These are phyloP conservation scores for Coemansia sp. DNA, from an alignment of 192 early-diverging fungal genomes.

Conservation along the genomic window DNA sequence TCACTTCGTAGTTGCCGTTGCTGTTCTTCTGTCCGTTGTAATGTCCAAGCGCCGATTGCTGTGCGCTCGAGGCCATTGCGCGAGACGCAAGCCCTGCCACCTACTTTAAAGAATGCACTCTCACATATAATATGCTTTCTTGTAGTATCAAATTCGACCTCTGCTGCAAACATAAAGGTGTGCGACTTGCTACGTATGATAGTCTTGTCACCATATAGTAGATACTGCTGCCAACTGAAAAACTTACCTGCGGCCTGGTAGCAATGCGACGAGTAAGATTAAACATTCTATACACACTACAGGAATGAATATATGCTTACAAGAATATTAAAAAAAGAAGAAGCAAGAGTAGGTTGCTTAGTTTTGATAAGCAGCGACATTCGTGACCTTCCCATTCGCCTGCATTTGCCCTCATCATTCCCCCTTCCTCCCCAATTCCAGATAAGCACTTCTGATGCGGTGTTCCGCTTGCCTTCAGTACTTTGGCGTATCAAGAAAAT, in stretches of 20 bases:
- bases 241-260: conserved; percentile 27
- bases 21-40: conserved; percentile 46
- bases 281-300: conserved; percentile 24
- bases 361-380: neutral
- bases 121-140: neutral
- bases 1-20: conserved; percentile 83
- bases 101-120: conserved; percentile 3
- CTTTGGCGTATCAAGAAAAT: too few relatives aligned
- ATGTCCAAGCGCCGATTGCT: conserved; percentile 37
- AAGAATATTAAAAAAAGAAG: neutral
- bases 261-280: conserved; percentile 38
- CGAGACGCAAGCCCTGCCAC: conserved; percentile 21
- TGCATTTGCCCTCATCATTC: neutral
- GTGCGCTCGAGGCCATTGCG: conserved; percentile 40
- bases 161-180: neutral
- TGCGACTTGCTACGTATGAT: neutral
- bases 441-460: neutral
- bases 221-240: neutral
- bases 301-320: neutral
- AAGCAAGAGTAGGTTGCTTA: neutral
- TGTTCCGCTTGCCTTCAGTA: neutral
- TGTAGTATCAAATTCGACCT: neutral
- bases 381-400: neutral
- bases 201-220: neutral
- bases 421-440: neutral